These are phyloP conservation scores for Arachnopeziza araneosa DNA, from an alignment of 2,329 filamentous ascomycete species.

Conservation along the genomic window DNA sequence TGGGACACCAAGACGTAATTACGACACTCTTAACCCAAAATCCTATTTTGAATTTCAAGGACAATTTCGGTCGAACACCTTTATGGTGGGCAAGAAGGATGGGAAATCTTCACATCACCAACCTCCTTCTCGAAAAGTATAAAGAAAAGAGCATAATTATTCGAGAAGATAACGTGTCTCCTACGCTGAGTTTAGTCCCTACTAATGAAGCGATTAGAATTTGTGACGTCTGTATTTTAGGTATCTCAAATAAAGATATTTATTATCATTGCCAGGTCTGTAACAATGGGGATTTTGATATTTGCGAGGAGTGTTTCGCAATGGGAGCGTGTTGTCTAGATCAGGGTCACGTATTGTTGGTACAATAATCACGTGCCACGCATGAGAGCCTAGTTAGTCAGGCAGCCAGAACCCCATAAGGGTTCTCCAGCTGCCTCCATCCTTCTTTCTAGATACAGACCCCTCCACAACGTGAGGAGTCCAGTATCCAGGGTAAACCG, in stretches of 20 bases:
- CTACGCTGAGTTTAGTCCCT: background rate
- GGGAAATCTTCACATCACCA: background rate
- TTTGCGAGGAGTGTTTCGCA: background rate
- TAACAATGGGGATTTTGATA: background rate
- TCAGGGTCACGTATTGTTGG: too few relatives aligned
- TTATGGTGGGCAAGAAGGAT: background rate
- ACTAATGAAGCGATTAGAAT: background rate
- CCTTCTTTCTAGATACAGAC: too few relatives aligned
- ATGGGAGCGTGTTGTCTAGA: background rate
- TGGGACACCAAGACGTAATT: too few relatives aligned
- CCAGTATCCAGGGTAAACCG: too few relatives aligned
- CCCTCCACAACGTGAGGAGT: too few relatives aligned
- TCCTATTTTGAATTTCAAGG: too few relatives aligned
- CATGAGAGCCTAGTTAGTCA: too few relatives aligned
- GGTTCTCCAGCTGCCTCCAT: too few relatives aligned
- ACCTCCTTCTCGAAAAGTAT: background rate
- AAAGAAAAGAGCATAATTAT: background rate
- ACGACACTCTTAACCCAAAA: too few relatives aligned
- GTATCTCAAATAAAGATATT: background rate
- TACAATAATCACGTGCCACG: too few relatives aligned
- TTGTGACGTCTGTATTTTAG: background rate
- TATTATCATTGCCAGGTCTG: background rate
- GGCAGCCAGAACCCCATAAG: too few relatives aligned
- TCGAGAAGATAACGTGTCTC: background rate
- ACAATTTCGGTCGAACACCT: background rate